These are phyloP conservation scores for Fusarium metavorans DNA, from an alignment of 2,329 filamentous ascomycete species.

Conservation along the genomic window DNA sequence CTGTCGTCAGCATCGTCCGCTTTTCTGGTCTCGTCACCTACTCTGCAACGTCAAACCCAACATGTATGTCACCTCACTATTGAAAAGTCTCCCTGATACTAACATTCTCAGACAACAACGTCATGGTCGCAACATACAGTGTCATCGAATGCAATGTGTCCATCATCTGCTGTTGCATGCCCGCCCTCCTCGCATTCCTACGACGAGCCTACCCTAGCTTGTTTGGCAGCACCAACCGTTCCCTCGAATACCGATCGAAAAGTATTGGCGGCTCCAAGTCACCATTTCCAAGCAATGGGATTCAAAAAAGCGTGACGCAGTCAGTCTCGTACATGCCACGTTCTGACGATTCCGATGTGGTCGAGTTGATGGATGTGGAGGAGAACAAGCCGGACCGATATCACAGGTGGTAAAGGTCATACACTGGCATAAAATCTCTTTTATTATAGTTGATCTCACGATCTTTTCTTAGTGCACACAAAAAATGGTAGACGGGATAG, in stretches of 20 bases:
- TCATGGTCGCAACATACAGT: conserved; percentile 8
- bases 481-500: not conserved
- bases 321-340: conserved; percentile 1
- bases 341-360: not conserved
- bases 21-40: conserved; percentile 5
- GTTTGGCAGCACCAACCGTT: conserved; percentile 7
- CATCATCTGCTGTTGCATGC: conserved; percentile 7
- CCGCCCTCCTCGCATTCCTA: not conserved
- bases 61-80: not conserved
- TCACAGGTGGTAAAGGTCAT: not conserved
- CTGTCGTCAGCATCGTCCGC: not conserved
- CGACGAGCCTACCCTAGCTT: not conserved
- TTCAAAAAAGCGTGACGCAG: conserved; percentile 3
- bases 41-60: not conserved
- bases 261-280: not conserved
- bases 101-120: not conserved
- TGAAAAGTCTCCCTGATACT: too few relatives aligned
- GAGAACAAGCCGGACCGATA: not conserved
- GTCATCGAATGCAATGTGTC: conserved; percentile 5
- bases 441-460: not conserved
- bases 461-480: not conserved
- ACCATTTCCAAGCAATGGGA: not conserved
- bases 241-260: not conserved
- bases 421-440: not conserved
- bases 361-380: conserved; percentile 4